A percentile compares a stretch with the other conserved stretches of the same genome.
Evolutionary conservation across 306 rosid species (phyloP).

Genomic region (Luffa aegyptiaca): DNA sequence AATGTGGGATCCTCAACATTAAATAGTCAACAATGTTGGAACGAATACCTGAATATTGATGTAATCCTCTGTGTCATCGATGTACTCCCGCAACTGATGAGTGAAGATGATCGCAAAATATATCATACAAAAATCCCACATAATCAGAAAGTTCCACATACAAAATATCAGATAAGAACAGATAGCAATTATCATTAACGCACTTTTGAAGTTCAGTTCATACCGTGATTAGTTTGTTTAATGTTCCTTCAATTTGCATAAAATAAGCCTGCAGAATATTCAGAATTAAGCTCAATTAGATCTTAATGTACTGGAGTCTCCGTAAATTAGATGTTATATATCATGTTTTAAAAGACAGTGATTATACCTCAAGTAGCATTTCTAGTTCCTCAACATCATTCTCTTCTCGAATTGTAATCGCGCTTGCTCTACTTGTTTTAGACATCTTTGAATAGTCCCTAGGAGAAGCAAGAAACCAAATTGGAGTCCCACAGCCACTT

Average conservation of each 20-base stretch:
- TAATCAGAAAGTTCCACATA: conserved; percentile 13
- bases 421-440: conserved; percentile 70
- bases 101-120: not conserved
- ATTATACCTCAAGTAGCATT: conserved; percentile 67
- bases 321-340: not conserved
- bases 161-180: conserved; percentile 11
- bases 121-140: not conserved
- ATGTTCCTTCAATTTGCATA: conserved; percentile 74
- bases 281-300: conserved; percentile 9
- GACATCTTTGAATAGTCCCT: conserved; percentile 59
- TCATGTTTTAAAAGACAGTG: conserved; percentile 1
- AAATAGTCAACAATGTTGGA: not conserved
- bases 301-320: not conserved
- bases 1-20: no score
- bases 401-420: conserved; percentile 41
- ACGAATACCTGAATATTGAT: conserved; percentile 65
- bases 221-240: conserved; percentile 62
- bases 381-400: conserved; percentile 83
- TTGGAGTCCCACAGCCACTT: conserved; percentile 48
- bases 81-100: conserved; percentile 54
- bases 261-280: conserved; percentile 63
- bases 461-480: conserved; percentile 48
- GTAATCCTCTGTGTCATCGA: conserved; percentile 88
- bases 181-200: not conserved
- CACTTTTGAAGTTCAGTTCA: not conserved